Percentiles rank a stretch among this genome's conserved stretches.
phyloP scores from a whole-genome alignment of 768 basidiomycete species.

The Russula dissimulans region DNA sequence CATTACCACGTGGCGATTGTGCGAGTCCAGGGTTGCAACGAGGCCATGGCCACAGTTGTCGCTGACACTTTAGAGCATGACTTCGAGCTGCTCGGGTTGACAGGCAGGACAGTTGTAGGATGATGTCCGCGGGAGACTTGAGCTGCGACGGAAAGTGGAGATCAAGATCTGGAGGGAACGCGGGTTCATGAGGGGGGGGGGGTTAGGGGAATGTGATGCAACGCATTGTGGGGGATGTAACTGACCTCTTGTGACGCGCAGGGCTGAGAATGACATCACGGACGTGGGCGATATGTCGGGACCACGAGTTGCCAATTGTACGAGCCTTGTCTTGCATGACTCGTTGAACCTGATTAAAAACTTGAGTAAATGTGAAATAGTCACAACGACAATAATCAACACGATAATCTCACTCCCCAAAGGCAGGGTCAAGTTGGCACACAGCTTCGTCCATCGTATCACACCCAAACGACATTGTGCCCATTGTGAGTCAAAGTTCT shows the following conservation, averaged over 20 bases:
- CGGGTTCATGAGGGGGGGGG: constrained; percentile 25
- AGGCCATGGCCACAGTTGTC: constrained; percentile 70
- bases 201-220: constrained; percentile 14
- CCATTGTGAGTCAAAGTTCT: constrained; percentile 97
- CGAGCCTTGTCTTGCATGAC: constrained; percentile 47
- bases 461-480: constrained; percentile 92
- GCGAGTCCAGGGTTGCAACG: constrained; percentile 67
- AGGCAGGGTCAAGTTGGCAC: constrained; percentile 78
- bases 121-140: constrained; percentile 88
- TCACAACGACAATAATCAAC: background rate
- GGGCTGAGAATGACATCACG: constrained; percentile 89
- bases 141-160: constrained; percentile 87
- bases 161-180: constrained; percentile 43
- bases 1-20: constrained; percentile 73
- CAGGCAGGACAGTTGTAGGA: constrained; percentile 84
- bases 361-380: background rate
- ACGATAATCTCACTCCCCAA: constrained; percentile 45
- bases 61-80: too few relatives aligned
- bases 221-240: background rate
- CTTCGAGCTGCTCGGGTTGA: too few relatives aligned
- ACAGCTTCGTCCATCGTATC: constrained; percentile 99
- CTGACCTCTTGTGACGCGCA: constrained; percentile 76
- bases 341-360: constrained; percentile 16
- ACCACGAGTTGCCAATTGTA: constrained; percentile 76
- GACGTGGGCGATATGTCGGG: constrained; percentile 93